Conservation (phyloP, 768 basidiomycete species). For the Tubosaeta sp. region DNA sequence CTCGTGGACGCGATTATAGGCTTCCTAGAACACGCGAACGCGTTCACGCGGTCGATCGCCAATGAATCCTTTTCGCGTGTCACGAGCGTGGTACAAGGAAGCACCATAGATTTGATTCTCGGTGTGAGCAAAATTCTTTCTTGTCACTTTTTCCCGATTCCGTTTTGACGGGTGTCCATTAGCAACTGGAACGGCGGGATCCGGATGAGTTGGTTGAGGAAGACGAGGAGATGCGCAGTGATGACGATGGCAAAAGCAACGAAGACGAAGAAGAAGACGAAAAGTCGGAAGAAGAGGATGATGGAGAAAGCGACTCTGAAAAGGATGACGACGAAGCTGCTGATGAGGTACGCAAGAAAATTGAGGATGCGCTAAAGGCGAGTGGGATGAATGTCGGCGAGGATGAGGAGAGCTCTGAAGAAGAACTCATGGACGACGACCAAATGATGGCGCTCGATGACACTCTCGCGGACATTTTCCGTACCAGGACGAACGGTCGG, state of each 20-base stretch:
- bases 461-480: conserved; percentile 85
- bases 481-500: conserved; percentile 55
- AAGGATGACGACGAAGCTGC: conserved; percentile 47
- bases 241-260: not conserved
- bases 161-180: conserved; percentile 7
- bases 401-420: conserved; percentile 47
- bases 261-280: conserved; percentile 37
- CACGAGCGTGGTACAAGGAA: conserved; percentile 58
- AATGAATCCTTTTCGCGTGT: conserved; percentile 77
- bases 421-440: conserved; percentile 89
- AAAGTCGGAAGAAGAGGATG: conserved; percentile 29
- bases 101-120: conserved; percentile 77
- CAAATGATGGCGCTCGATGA: conserved; percentile 98
- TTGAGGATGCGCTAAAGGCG: conserved; percentile 56
- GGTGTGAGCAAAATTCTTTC: conserved; percentile 48
- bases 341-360: conserved; percentile 60
- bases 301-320: conserved; percentile 36
- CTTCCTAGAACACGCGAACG: conserved; percentile 77
- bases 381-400: conserved; percentile 56
- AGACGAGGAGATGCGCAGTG: conserved; percentile 42
- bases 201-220: conserved; percentile 48
- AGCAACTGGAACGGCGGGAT: conserved; percentile 83
- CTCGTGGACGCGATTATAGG: conserved; percentile 89
- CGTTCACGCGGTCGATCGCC: conserved; percentile 74
- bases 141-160: not conserved